Conservation (phyloP, 176 grass and related monocot species). For the Puccinellia tenuiflora region DNA sequence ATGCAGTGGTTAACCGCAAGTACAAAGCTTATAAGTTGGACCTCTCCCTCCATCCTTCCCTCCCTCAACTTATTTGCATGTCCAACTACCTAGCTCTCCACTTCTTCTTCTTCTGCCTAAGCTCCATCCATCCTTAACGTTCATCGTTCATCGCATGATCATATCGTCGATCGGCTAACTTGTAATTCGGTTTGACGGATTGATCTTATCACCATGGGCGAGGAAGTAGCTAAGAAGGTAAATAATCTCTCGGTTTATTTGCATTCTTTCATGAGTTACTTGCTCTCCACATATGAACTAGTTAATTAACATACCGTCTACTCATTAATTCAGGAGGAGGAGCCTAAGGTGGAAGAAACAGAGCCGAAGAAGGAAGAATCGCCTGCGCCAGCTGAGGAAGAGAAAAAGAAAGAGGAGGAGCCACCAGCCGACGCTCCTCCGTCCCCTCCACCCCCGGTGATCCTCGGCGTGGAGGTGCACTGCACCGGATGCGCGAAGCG, state of each 20-base stretch:
- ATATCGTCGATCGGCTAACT: neutral
- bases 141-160: neutral
- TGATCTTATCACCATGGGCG: neutral
- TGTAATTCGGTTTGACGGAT: neutral
- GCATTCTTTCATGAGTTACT: neutral
- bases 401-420: constrained; percentile 19
- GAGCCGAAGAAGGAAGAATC: constrained; percentile 21
- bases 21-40: neutral
- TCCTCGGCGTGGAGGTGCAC: constrained; percentile 63
- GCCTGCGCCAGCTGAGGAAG: constrained; percentile 11
- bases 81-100: neutral
- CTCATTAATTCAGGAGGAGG: neutral
- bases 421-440: constrained; percentile 18
- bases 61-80: neutral
- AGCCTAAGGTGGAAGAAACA: neutral
- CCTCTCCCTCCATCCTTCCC: neutral
- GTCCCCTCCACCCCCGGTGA: constrained; percentile 30
- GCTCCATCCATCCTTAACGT: neutral
- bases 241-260: neutral
- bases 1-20: neutral
- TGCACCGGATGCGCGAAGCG: constrained; percentile 83
- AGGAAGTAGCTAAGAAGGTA: neutral
- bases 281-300: neutral
- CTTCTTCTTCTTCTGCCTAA: neutral
- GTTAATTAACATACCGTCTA: neutral